Percentiles rank a stretch among this genome's conserved stretches.
Evolutionary conservation across 228 moss, liverwort and hornwort species (phyloP).

Genomic region (Sphagnum magellanicum): DNA sequence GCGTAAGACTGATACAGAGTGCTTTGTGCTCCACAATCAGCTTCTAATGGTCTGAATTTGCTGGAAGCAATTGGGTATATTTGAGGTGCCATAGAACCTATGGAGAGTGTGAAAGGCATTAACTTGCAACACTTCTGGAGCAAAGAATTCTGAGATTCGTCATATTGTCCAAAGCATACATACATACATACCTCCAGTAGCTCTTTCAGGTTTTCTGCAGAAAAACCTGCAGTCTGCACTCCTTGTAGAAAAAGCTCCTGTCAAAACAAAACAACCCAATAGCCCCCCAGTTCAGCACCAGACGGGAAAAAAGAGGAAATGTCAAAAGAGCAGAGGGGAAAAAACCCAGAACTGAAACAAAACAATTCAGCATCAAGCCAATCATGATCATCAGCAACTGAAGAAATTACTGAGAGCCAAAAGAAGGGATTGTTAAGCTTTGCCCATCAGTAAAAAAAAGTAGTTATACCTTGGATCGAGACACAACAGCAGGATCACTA

Average conservation of each 20-base stretch:
- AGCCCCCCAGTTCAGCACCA: neutral
- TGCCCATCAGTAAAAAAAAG: no score
- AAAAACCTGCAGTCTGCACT: conserved; percentile 73
- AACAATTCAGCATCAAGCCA: neutral
- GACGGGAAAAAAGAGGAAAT: neutral
- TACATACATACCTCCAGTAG: conserved; percentile 48
- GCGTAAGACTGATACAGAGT: neutral
- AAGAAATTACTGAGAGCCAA: no score
- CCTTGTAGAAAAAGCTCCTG: conserved; percentile 91
- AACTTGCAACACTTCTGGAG: no score
- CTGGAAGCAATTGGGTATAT: no score
- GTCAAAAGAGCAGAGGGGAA: neutral
- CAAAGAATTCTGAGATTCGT: no score
- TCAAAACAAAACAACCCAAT: neutral
- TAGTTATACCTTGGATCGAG: conserved; percentile 66
- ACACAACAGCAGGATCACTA: conserved; percentile 95
- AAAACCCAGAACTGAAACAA: neutral
- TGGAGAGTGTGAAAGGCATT: no score
- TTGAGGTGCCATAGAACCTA: no score
- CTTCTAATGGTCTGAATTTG: no score
- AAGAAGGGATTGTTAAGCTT: no score
- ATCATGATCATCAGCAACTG: no score
- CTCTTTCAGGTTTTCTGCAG: conserved; percentile 74
- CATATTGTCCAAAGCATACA: no score
- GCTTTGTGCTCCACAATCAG: neutral